These are phyloP conservation scores for Bruguiera gymnorhiza DNA, from an alignment of 345 rosid genomes.

Conservation along the genomic window DNA sequence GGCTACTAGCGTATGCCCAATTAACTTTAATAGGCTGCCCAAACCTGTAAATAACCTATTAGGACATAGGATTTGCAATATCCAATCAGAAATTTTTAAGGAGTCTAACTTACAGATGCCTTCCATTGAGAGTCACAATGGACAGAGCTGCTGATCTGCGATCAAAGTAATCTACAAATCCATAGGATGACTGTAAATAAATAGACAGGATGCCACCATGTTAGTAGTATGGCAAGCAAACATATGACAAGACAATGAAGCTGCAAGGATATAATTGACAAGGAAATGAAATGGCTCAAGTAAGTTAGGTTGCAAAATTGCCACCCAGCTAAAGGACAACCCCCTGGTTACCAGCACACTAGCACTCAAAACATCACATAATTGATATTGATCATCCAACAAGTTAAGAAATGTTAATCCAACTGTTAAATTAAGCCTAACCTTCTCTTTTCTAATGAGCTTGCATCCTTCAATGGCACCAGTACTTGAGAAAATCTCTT, in stretches of 20 bases:
- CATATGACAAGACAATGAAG: not conserved
- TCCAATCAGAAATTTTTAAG: not conserved
- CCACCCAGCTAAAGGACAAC: too few relatives aligned
- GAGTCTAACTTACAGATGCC: slow-evolving; percentile 28
- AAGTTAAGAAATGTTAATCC: not conserved
- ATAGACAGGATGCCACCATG: not conserved
- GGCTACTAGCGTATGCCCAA: slow-evolving; percentile 38
- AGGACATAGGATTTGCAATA: slow-evolving; percentile 8
- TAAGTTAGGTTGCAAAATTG: too few relatives aligned
- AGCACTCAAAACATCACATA: not conserved
- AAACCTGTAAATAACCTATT: slow-evolving; percentile 18
- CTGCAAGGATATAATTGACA: not conserved
- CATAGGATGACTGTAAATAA: slow-evolving; percentile 31
- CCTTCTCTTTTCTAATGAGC: slow-evolving; percentile 33
- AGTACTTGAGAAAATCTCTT: slow-evolving; percentile 25
- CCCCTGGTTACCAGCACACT: not conserved
- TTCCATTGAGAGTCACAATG: slow-evolving; percentile 31
- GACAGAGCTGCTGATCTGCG: slow-evolving; percentile 28
- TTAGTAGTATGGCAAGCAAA: not conserved
- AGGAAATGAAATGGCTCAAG: not conserved
- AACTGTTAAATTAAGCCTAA: slow-evolving; percentile 9
- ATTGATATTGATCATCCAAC: not conserved
- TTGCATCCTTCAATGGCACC: slow-evolving; percentile 32
- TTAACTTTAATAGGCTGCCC: slow-evolving; percentile 37
- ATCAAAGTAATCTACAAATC: slow-evolving; percentile 34